Evolutionary conservation across 208 protist genomes (phyloP).

Genomic region (Crithidia fasciculata): DNA sequence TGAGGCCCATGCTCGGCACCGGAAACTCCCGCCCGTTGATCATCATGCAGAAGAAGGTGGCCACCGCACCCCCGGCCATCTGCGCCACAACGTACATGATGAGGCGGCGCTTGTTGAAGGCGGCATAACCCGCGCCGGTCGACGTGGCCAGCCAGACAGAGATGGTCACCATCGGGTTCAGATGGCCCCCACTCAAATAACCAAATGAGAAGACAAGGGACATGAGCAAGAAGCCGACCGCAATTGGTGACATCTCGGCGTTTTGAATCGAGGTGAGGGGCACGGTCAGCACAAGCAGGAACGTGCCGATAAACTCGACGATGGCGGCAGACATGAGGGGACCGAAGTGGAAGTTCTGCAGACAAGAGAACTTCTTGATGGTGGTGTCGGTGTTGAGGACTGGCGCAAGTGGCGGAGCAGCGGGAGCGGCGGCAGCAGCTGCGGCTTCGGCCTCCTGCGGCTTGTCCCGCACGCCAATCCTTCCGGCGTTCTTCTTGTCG

Average conservation of each 20-base stretch:
- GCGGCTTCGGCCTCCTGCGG: neutral
- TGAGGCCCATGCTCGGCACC: constrained; percentile 67
- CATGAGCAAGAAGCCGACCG: constrained; percentile 79
- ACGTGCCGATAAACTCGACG: constrained; percentile 85
- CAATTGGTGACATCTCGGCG: constrained; percentile 72
- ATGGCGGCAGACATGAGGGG: constrained; percentile 71
- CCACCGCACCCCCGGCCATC: constrained; percentile 65
- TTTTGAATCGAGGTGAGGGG: constrained; percentile 63
- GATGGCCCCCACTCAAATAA: constrained; percentile 81
- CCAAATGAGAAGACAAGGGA: constrained; percentile 82
- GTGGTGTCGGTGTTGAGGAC: constrained; percentile 34
- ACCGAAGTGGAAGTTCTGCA: constrained; percentile 60
- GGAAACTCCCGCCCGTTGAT: constrained; percentile 68
- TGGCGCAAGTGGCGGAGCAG: neutral
- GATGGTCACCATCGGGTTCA: constrained; percentile 86
- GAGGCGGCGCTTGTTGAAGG: constrained; percentile 62
- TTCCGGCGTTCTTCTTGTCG: constrained; percentile 9
- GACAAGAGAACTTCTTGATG: constrained; percentile 54
- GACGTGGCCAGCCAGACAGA: constrained; percentile 74
- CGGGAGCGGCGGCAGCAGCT: neutral
- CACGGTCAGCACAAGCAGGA: constrained; percentile 80
- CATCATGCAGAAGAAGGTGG: constrained; percentile 67
- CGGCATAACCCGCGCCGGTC: constrained; percentile 34
- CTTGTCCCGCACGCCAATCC: constrained; percentile 2
- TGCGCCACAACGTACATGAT: constrained; percentile 79